Conservation (phyloP, 2,329 filamentous ascomycete species). For the Phaeosphaeria sp. region DNA sequence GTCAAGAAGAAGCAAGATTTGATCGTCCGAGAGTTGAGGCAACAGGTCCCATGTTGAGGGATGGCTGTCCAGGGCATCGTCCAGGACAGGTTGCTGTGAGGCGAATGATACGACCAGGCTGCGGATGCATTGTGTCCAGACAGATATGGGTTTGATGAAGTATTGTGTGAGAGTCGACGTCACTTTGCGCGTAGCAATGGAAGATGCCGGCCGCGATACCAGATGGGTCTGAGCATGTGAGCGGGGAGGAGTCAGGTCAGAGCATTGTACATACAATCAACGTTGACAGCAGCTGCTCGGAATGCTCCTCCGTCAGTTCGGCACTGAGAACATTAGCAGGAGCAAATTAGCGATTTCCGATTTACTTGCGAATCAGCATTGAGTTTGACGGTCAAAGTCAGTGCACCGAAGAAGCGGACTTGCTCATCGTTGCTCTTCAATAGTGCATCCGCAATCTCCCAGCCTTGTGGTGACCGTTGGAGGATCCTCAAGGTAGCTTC, state of each 20-base stretch:
- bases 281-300: conserved; percentile 44
- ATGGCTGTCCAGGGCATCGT: conserved; percentile 56
- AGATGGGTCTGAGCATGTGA: conserved; percentile 37
- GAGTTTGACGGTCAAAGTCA: conserved; percentile 93
- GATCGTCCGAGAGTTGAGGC: conserved; percentile 55
- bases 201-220: conserved; percentile 50
- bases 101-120: conserved; percentile 69
- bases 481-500: conserved; percentile 80
- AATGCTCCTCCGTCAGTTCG: conserved; percentile 41
- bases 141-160: conserved; percentile 72
- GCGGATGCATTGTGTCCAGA: conserved; percentile 71
- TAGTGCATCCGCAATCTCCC: conserved; percentile 82
- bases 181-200: conserved; percentile 74
- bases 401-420: conserved; percentile 88
- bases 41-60: conserved; percentile 56
- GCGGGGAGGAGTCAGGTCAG: neutral
- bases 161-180: conserved; percentile 79
- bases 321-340: conserved; percentile 25
- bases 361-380: conserved; percentile 79
- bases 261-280: conserved; percentile 36
- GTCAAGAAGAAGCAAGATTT: conserved; percentile 67
- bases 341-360: neutral
- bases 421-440: conserved; percentile 73
- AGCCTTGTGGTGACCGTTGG: conserved; percentile 81
- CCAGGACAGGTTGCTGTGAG: conserved; percentile 54